Base-by-base conservation (phyloP, 192 early-diverging fungal genomes). In the Umbelopsis ramanniana region DNA sequence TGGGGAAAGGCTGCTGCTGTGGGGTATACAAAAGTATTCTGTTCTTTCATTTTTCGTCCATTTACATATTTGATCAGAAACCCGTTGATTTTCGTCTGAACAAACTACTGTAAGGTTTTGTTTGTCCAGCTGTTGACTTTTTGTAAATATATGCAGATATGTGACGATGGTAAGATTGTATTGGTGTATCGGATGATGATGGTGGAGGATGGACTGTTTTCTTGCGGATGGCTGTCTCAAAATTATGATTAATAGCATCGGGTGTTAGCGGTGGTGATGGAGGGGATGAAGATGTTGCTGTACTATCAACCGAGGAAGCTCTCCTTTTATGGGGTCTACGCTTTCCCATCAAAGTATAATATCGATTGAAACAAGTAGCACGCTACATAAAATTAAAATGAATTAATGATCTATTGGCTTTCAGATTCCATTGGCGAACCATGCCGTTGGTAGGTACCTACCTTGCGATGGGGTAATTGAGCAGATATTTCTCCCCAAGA, bases 401-500 rank as follows among this genome's bases (percentile, higher is more conserved):
- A 6, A 50, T 19, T 4, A 6, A 1, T 50, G 9, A 50, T 8
- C 0, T 63, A 29, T 12, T 37, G 33, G 15, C 8, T 60, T 60
- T 15, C 29, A 26, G n/a, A 29, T 3, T 7, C 11, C 11, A 63
- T 12, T 17, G 14, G 11, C 40, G 8, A 40, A 40, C 38, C 8
- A 12, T 43, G 11, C 6, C 29, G 29, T 29, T 29, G 29, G 1
- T 43, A 19, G 6, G 15, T 63, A 63, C 57, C 57, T 63, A 63
- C 57, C 57, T 79, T 79, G 19, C 77, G 72, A 40, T 79, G 77
- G 8, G 77, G 77, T 24, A 79, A 37, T 33, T 71, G 72, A 9
- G 69, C 73, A 50, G 77, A 79, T 35, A 79, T 79, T 43, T 79
- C 73, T 1, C 77, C 77, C 77, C 77, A 79, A 3, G 77, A 74